Evolutionary conservation across 2,329 filamentous ascomycete species (phyloP).

Genomic region (Tolypocladium sp.): DNA sequence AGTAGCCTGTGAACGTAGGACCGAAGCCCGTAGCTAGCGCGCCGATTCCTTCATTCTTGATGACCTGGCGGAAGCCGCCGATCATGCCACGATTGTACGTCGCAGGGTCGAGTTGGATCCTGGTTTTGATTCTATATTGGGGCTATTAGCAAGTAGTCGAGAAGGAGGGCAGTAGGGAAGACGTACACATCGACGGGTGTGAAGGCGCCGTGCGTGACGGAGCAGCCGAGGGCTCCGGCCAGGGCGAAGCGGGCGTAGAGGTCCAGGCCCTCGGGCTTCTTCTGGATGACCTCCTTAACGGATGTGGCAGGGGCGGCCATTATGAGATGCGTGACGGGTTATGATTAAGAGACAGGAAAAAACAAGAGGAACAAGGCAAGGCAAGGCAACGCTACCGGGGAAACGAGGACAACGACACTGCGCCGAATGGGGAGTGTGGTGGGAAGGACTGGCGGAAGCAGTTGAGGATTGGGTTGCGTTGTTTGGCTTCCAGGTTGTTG

Average conservation of each 20-base stretch:
- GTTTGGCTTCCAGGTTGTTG: too few species aligned
- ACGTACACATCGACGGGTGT: constrained; percentile 97
- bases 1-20: constrained; percentile 82
- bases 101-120: constrained; percentile 83
- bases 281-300: constrained; percentile 28
- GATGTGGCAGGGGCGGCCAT: too few species aligned
- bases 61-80: constrained; percentile 78
- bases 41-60: constrained; percentile 74
- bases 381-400: too few species aligned
- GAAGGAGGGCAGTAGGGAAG: too few species aligned
- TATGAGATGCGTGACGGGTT: too few species aligned
- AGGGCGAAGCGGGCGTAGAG: constrained; percentile 97
- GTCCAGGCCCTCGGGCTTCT: constrained; percentile 40
- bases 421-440: too few species aligned
- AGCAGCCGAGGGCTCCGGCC: constrained; percentile 95
- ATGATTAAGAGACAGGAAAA: too few species aligned
- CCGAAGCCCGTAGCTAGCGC: constrained; percentile 80
- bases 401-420: too few species aligned
- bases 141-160: background rate
- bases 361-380: too few species aligned
- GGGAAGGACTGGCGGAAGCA: too few species aligned
- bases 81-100: constrained; percentile 86
- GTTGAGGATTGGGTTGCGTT: too few species aligned
- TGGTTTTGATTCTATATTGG: constrained; percentile 72
- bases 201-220: constrained; percentile 90